phyloP scores from a whole-genome alignment of 495 filamentous ascomycete genomes.

The Trichocladium uniseriatum region DNA sequence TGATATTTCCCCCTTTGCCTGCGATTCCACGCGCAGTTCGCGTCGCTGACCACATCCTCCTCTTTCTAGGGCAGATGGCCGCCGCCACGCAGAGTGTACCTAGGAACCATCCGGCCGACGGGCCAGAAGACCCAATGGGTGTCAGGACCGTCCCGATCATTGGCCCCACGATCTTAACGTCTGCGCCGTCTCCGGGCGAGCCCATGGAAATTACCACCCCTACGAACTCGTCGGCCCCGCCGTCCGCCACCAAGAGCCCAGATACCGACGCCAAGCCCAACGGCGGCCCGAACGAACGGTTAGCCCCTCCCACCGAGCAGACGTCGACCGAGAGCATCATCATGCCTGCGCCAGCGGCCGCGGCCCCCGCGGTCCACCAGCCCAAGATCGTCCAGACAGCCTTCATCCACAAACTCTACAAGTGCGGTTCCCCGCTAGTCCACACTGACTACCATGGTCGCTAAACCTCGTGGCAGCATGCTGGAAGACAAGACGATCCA shows the following conservation, averaged over 20 bases:
- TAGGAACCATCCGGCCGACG: slow-evolving; percentile 31
- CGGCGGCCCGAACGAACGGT: slow-evolving; percentile 21
- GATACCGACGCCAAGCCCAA: slow-evolving; percentile 36
- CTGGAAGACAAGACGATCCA: slow-evolving; percentile 87
- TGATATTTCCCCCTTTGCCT: slow-evolving; percentile 2
- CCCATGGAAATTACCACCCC: slow-evolving; percentile 45
- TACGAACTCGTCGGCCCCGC: slow-evolving; percentile 34
- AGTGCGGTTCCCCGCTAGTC: slow-evolving; percentile 47
- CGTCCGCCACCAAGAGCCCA: slow-evolving; percentile 37
- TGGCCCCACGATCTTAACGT: slow-evolving; percentile 41
- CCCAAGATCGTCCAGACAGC: slow-evolving; percentile 97
- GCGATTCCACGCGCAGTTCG: background rate
- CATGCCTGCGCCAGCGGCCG: slow-evolving; percentile 45
- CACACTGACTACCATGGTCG: slow-evolving; percentile 6
- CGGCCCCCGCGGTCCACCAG: slow-evolving; percentile 81
- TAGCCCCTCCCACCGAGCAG: slow-evolving; percentile 25
- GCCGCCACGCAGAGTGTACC: slow-evolving; percentile 39
- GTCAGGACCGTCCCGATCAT: slow-evolving; percentile 41
- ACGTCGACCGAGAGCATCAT: slow-evolving; percentile 26
- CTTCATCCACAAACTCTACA: slow-evolving; percentile 99
- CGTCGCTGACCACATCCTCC: slow-evolving; percentile 18
- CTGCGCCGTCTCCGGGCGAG: slow-evolving; percentile 41
- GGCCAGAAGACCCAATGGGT: slow-evolving; percentile 33
- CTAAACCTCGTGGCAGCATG: slow-evolving; percentile 62
- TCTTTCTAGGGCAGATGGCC: slow-evolving; percentile 38